Base-by-base conservation (phyloP, 805 yeast species). In the Ogataea allantospora region DNA sequence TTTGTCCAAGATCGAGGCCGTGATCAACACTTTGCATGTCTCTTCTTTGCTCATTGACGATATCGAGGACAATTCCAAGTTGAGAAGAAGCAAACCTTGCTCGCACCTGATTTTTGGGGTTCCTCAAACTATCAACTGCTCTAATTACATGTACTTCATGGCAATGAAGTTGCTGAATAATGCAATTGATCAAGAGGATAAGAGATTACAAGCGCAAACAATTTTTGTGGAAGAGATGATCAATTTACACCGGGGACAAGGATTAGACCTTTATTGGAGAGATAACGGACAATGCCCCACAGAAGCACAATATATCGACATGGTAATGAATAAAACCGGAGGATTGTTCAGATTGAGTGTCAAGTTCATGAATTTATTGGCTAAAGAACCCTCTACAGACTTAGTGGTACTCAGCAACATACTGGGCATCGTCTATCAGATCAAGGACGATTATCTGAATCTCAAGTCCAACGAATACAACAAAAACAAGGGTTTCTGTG, bases 301-400 rank as follows among this genome's bases (percentile, higher is more conserved):
- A 4, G 83, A 79, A 43, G 57, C 60, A 1, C 78, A 85, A 53
- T 89, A 89, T 54, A 57, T 80, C 22, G 70, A 70, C 25, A 89
- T 91, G 96, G 95, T 84, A 7, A 75, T 75, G 72, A 80, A 87
- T 54, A 89, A 83, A 50, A 89, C 97, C 0, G 96, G 95, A 1
- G 97, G 97, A 0, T 66, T 89, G 23, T 84, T 88, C 55, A 68
- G 96, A 46, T 65, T 89, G 23, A 79, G 91, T 0, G 77, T 83
- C 3, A 67, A 79, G 42, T 60, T 88, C 24, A 69, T 88, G 74
- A 80, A 41, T 18, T 37, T 62, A 10, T 16, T 45, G 12, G 30
- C 54, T 3, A 44, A 35, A 6, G 14, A 42, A 7, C 42, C 49
- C 2, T 43, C 35, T 27, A 38, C 23, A 4, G 44, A 46, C 1